These are phyloP conservation scores for Nicotiana attenuata DNA, from an alignment of 257 asterid species.

Conservation along the genomic window DNA sequence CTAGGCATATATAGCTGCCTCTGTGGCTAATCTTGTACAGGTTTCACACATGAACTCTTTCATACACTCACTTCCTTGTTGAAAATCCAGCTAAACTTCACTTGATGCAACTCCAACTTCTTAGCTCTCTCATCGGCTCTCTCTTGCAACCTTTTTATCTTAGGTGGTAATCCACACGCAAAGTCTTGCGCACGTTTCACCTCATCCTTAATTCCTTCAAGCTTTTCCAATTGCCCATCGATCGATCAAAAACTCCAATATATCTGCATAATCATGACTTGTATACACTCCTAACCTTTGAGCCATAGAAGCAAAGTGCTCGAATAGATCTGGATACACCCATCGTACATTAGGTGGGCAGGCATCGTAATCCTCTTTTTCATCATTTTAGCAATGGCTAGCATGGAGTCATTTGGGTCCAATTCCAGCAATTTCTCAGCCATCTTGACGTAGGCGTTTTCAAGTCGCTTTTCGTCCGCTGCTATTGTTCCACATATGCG, in stretches of 20 bases:
- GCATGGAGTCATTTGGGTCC: conserved; percentile 25
- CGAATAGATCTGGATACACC: conserved; percentile 20
- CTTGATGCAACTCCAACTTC: conserved; percentile 6
- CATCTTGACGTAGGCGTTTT: background rate
- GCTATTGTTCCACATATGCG: conserved; percentile 33
- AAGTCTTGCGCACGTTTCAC: conserved; percentile 27
- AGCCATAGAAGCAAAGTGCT: conserved; percentile 23
- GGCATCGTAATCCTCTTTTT: conserved; percentile 33
- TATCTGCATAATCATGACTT: conserved; percentile 23
- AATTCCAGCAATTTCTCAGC: conserved; percentile 27
- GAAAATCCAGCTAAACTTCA: background rate
- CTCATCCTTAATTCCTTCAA: conserved; percentile 19
- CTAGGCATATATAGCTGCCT: too few relatives aligned
- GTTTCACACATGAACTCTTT: too few relatives aligned
- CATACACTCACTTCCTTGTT: conserved; percentile 8
- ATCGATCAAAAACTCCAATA: conserved; percentile 29
- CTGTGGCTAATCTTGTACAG: too few relatives aligned
- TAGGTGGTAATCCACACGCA: conserved; percentile 22
- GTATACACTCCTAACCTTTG: conserved; percentile 25
- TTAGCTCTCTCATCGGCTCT: conserved; percentile 19
- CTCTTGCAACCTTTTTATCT: background rate
- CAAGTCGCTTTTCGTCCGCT: conserved; percentile 24
- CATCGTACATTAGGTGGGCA: conserved; percentile 30
- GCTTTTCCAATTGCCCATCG: conserved; percentile 29
- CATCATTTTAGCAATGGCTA: conserved; percentile 36